Percentiles rank a stretch among this genome's conserved stretches.
These are phyloP conservation scores for Trichoderma atrobrunneum DNA, from an alignment of 2,329 filamentous ascomycete genomes.

Conservation along the genomic window DNA sequence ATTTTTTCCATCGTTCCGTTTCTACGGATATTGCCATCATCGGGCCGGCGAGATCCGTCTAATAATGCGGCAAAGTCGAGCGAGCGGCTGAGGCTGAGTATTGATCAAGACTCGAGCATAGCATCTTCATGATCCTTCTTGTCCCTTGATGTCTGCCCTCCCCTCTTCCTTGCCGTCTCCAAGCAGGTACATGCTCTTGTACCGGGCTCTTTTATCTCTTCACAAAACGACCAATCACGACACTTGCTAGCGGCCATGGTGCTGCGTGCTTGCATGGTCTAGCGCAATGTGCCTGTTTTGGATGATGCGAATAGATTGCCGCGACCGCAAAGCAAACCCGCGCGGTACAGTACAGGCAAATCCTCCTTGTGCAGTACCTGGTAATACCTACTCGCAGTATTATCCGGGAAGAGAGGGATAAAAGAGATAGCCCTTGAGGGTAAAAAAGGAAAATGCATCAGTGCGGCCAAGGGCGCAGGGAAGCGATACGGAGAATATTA, in stretches of 20 bases:
- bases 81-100: not conserved
- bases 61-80: not conserved
- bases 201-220: not conserved
- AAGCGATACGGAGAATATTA: slow-evolving; percentile 10
- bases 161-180: not conserved
- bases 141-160: not conserved
- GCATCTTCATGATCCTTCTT: not conserved
- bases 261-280: not conserved
- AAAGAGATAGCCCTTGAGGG: not conserved
- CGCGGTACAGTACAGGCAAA: not conserved
- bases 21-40: not conserved
- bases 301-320: not conserved
- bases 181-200: not conserved
- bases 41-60: not conserved
- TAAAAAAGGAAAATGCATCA: not conserved
- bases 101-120: not conserved
- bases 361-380: not conserved
- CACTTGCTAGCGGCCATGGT: not conserved
- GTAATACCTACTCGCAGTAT: not conserved
- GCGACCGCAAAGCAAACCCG: not conserved
- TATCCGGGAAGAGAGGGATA: not conserved
- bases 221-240: not conserved
- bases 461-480: not conserved
- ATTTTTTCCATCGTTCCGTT: not conserved
- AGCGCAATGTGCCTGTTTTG: not conserved